Percentiles rank a stretch among this genome's conserved stretches.
Conservation (phyloP, 2,329 filamentous ascomycete genomes). For the Pestalotiopsis sp. region DNA sequence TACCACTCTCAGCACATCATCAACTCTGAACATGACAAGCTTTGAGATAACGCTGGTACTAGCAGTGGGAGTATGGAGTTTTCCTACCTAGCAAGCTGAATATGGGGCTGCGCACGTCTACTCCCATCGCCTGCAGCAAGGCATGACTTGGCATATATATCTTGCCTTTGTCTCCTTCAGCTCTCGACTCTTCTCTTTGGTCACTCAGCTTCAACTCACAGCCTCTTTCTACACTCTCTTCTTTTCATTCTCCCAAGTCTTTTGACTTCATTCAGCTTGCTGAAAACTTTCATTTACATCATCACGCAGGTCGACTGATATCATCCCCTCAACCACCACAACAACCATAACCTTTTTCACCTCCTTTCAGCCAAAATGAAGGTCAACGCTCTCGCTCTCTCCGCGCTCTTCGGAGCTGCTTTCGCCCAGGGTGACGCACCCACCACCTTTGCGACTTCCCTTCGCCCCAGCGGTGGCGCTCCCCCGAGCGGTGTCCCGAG, state of each 20-base stretch:
- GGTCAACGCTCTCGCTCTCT: slow-evolving; percentile 15
- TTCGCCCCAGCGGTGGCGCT: slow-evolving; percentile 10
- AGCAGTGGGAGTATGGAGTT: not conserved
- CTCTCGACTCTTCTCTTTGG: not conserved
- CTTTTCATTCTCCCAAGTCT: slow-evolving; percentile 1
- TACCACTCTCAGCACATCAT: slow-evolving; percentile 12
- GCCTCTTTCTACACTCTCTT: not conserved
- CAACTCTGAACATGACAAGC: slow-evolving; percentile 9
- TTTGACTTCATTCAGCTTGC: slow-evolving; percentile 14
- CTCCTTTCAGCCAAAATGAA: slow-evolving; percentile 13
- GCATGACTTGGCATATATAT: slow-evolving; percentile 2
- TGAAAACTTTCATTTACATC: slow-evolving; percentile 15
- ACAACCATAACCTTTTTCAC: not conserved
- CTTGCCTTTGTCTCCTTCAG: not conserved
- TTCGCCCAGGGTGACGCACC: slow-evolving; percentile 2
- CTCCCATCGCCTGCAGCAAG: not conserved
- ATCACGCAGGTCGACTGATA: slow-evolving; percentile 15
- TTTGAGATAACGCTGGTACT: not conserved
- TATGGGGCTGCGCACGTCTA: not conserved
- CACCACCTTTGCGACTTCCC: slow-evolving; percentile 4
- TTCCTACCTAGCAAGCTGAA: not conserved
- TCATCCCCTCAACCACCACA: slow-evolving; percentile 1
- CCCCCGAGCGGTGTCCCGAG: slow-evolving; percentile 5
- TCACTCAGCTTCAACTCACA: not conserved
- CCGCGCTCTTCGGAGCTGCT: slow-evolving; percentile 13